Base-by-base conservation (phyloP, 352 stramenopile species). In the Pythium aquatile region DNA sequence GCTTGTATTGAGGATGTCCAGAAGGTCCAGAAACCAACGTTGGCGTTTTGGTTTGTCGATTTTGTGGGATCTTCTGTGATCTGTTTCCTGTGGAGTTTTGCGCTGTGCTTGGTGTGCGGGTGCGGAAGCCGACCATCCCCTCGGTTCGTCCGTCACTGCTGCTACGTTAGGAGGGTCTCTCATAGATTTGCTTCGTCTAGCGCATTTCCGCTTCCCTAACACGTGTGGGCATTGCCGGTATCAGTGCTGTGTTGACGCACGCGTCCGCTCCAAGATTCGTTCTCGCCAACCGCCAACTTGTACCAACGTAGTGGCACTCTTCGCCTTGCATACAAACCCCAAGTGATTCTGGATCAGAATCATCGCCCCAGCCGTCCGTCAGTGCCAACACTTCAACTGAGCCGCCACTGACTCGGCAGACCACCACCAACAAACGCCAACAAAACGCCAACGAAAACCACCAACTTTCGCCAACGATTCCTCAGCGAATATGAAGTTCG, bases 401-500 rank as follows among this genome's bases (percentile, higher is more conserved):
- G 24, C 44, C 44, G 11, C 37, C 10, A 42, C 37, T 16, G 37
- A 42, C 37, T 42, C 37, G 37, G 37, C 37, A 9, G 17, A 5
- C 37, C 37, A 17, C 37, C 37, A 13, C 37, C 37, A 52, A 52
- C 46, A 30, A 52, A 39, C 10, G 20, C 24, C 47, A 55, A 5
- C 26, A 55, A 17, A 55, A n/a, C 26, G 39, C 17, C 44, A 24
- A 52, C 37, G 29, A 10, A 39, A 55, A 28, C 49, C 28, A 55
- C 33, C 49, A 35, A 35, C 32, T 9, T 9, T 5, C 29, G 39
- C 33, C 54, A 59, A 47, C 55, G 30, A 20, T 61, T 51, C 20
- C 17, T 14, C 48, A 58, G 4, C 47, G 10, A 49, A 29, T 56
- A 97, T 97, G 90, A 97, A 97, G 77, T 97, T 97, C 76, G 90